These are phyloP conservation scores for cucumber (Cucumis sativus) DNA, from an alignment of 306 rosid species.

Conservation along the genomic window Cucumber_9930_V3 NC_026658.2:22493501-22494000, in stretches of 20 bases:
- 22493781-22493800: neutral
- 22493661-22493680: too few relatives aligned
- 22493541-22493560: neutral
- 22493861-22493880: neutral
- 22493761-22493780: neutral
- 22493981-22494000: conserved; percentile 34
- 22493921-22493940: conserved; percentile 87
- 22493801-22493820: neutral
- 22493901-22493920: conserved; percentile 19
- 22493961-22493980: conserved; percentile 88
- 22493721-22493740: neutral
- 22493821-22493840: neutral
- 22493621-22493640: neutral
- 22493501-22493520: neutral
- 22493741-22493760: neutral
- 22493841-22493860: neutral
- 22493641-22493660: too few relatives aligned
- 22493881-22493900: neutral
- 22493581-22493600: neutral
- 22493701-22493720: neutral
- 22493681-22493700: too few relatives aligned
- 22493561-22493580: neutral
- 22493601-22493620: neutral
- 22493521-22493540: neutral
- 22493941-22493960: conserved; percentile 87